These are phyloP conservation scores for Peronospora farinosa DNA, from an alignment of 352 stramenopile species.

Conservation along the genomic window DNA sequence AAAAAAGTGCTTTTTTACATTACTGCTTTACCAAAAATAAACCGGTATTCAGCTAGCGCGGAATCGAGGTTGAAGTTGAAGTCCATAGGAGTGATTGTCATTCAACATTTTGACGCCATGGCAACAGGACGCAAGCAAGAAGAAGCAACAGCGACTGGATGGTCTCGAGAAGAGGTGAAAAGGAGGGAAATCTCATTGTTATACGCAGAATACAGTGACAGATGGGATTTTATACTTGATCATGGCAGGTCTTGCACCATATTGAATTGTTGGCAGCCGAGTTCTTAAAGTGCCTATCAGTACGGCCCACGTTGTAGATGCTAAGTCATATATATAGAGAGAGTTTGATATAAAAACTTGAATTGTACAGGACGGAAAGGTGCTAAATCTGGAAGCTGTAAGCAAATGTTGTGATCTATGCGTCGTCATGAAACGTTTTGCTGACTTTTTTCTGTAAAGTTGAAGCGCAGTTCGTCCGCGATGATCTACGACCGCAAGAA, in stretches of 20 bases:
- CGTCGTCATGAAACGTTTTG: not conserved
- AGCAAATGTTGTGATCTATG: not conserved
- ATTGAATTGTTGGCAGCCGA: slow-evolving; percentile 52
- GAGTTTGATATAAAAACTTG: not conserved
- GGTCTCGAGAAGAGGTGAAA: slow-evolving; percentile 42
- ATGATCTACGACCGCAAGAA: slow-evolving; percentile 59
- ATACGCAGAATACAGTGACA: not conserved
- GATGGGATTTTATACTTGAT: not conserved
- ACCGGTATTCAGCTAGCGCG: too few species aligned
- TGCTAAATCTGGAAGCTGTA: slow-evolving; percentile 60
- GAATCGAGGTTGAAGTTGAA: slow-evolving; percentile 30
- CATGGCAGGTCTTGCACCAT: slow-evolving; percentile 39
- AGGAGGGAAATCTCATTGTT: not conserved
- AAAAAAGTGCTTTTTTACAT: too few species aligned
- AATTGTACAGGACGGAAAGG: slow-evolving; percentile 30
- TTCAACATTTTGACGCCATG: slow-evolving; percentile 19
- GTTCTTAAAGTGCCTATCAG: slow-evolving; percentile 54
- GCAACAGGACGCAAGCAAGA: slow-evolving; percentile 4
- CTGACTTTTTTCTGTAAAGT: slow-evolving; percentile 24
- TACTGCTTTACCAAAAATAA: too few species aligned
- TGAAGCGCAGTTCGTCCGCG: slow-evolving; percentile 44
- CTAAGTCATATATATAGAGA: too few species aligned
- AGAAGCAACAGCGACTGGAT: slow-evolving; percentile 2
- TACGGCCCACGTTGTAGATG: slow-evolving; percentile 7
- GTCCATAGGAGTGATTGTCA: slow-evolving; percentile 25